Base-by-base conservation (phyloP, 2,329 filamentous ascomycete species). In the Pseudocercospora fuligena region DNA sequence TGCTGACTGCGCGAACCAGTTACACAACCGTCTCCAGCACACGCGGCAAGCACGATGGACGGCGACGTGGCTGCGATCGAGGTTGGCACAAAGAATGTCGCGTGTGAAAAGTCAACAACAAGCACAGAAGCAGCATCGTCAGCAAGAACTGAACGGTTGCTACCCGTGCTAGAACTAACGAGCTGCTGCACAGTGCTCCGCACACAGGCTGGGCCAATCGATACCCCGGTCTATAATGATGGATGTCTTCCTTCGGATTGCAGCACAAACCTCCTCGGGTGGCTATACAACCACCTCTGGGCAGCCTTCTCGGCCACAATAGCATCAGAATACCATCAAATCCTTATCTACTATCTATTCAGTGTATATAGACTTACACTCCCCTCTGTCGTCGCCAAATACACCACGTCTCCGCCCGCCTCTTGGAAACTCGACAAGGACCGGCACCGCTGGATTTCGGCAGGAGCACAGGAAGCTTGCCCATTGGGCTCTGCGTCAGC, bases 1-100 rank as follows among this genome's bases (percentile, higher is more conserved):
- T 54, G 49, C 49, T 54, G 49, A 8, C 49, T 54, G 49, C 49
- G 49, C n/a, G 49, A 27, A 53, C 23, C 21, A 53, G 49, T 53
- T 53, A 53, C 49, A 53, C 49, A 8, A 25, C 9, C 49, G 49
- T 4, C 14, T 16, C 6, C 49, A 19, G 16, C 6, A 47, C 43
- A 53, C 49, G 49, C n/a, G 23, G 23, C 25, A 53, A 11, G 49
- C 23, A 53, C n/a, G 49, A 25, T 23, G 43, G 40, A 46, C 40
- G 19, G 40, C 40, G 40, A 8, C 40, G 40, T 16, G 14, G 40
- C 29, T 8, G 40, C 40, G 40, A 3, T 46, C 19, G 40, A 46
- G 5, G 40, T 19, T 16, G 19, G 14, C 2, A 46, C 40, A 46
- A 46, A 46, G 19, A 16, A 46, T 16, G 7, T 46, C 40, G 40